Conservation (phyloP, 2,329 filamentous ascomycete genomes). For the Pseudogymnoascus sp. region DNA sequence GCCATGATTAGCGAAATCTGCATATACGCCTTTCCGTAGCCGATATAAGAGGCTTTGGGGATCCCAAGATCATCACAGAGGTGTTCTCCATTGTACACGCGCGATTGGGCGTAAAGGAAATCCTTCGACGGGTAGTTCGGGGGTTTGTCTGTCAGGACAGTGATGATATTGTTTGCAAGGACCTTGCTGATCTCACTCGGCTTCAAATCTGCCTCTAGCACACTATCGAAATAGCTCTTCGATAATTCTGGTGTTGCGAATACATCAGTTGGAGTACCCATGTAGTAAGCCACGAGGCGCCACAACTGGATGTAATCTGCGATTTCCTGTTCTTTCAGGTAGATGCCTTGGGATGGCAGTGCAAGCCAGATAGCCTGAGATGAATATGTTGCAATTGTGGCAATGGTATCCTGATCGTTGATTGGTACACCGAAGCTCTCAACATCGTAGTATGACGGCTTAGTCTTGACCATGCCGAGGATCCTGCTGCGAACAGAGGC, state of each 20-base stretch:
- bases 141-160: constrained; percentile 56
- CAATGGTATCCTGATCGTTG: constrained; percentile 69
- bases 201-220: constrained; percentile 58
- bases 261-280: constrained; percentile 59
- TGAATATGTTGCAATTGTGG: constrained; percentile 65
- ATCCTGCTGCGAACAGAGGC: constrained; percentile 61
- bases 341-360: constrained; percentile 67
- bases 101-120: constrained; percentile 60
- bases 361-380: constrained; percentile 59
- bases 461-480: constrained; percentile 46
- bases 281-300: constrained; percentile 65
- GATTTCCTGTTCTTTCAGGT: constrained; percentile 53
- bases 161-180: constrained; percentile 69
- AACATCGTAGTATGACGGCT: constrained; percentile 56
- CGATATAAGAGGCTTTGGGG: constrained; percentile 22
- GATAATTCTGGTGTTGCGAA: constrained; percentile 51
- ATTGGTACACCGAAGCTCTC: constrained; percentile 57
- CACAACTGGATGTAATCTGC: constrained; percentile 67
- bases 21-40: constrained; percentile 44
- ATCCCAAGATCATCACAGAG: constrained; percentile 50
- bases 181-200: constrained; percentile 56
- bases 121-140: constrained; percentile 58
- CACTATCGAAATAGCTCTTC: constrained; percentile 58
- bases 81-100: constrained; percentile 63
- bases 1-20: constrained; percentile 61